Base-by-base conservation (phyloP, 176 grass and related monocot genomes). In the Triticum dicoccoides region DNA sequence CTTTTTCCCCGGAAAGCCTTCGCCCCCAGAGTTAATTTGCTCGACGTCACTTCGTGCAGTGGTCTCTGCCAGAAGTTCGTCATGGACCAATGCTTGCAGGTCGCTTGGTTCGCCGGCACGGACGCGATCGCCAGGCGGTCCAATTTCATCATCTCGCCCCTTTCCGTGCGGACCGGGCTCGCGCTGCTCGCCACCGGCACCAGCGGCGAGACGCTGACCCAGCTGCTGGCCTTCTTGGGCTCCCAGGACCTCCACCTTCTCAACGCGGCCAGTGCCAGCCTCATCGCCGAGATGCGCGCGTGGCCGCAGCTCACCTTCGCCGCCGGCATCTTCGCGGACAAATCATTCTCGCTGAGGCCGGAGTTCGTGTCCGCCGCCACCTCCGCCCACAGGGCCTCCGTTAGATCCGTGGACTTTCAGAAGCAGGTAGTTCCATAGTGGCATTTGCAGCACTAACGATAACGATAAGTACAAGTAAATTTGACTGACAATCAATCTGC, bases 121-220 rank as follows among this genome's bases (percentile, higher is more conserved):
- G 38, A 83, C 5, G 86, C 80, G 35, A 70, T 88, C 15, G 25
- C 32, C 11, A 35, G 38, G 11, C 82, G 56, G 8, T 70, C 87
- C 68, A 89, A 85, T 25, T 89, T 81, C 83, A 65, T 85, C 44
- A 85, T 89, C 82, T 89, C 87, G 9, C 87, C 81, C 0, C 12
- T 42, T 69, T 74, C 41, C 41, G 11, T 84, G 15, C 76, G 76
- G 0, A 49, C 68, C 29, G 85, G 20, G 39, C 68, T 87, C 58
- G 85, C 85, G 9, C 63, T 88, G 47, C 82, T 85, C 32, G 82
- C 82, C 42, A 33, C 45, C 11, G 82, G 76, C 67, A 39, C 76
- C 9, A 61, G 54, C 67, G 82, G 76, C 0, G 0, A 21, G 23
- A 84, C 42, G 35, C 18, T 83, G 63, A 20, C 9, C 5, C 25